Base-by-base conservation (phyloP, 1,284 basidiomycete genomes). In the Ceratobasidium theobromae region DNA sequence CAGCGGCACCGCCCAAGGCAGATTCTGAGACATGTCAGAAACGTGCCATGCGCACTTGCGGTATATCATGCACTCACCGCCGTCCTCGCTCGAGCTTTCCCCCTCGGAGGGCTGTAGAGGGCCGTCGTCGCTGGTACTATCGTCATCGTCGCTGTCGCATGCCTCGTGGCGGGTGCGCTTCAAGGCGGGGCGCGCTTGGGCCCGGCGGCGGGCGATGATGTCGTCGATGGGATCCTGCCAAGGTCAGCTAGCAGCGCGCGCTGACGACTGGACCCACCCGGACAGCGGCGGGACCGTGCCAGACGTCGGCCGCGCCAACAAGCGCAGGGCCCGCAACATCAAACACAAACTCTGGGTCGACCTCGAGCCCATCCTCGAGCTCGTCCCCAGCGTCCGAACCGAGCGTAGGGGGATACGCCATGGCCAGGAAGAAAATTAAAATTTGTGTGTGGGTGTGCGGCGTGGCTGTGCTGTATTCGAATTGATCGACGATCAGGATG, bases 221-320 rank as follows among this genome's bases (percentile, higher is more conserved):
- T 97, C 93, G 77, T 97, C 92, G 9, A 97, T 84, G 14, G 89
- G 86, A 73, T 84, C 80, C 88, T 92, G 69, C n/a, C n/a, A n/a
- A n/a, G n/a, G n/a, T n/a, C n/a, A n/a, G n/a, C n/a, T n/a, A n/a
- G n/a, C n/a, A n/a, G n/a, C n/a, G n/a, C n/a, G n/a, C n/a, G n/a
- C n/a, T n/a, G n/a, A n/a, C n/a, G n/a, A n/a, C 87, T 40, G 81
- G 81, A 11, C 86, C 85, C 64, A 78, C 81, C 74, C 84, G 83
- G 11, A 89, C 82, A 1, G 85, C 70, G 71, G 89, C 87, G 32
- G 78, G 74, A 1, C 80, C 66, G 54, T 75, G 73, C 53, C 75
- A 72, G 27, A 77, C 76, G 35, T 77, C 80, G 28, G 84, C 73
- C 40, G 62, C 60, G 28, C 69, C 85, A 72, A 52, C 86, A 84